phyloP scores from a whole-genome alignment of 768 basidiomycete species.

The Pleurotus salmoneostramineus region DNA sequence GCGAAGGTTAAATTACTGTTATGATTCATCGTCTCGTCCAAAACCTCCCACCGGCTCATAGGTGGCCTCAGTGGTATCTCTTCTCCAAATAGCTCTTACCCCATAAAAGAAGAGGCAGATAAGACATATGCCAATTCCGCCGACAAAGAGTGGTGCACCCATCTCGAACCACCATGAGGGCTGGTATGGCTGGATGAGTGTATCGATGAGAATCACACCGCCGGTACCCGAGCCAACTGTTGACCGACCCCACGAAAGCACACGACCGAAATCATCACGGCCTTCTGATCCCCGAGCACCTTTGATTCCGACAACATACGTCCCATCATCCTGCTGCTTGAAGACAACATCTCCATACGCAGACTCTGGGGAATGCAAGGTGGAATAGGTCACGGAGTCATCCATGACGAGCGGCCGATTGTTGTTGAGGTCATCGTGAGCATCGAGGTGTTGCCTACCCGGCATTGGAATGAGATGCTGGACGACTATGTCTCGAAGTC shows the following conservation, averaged over 20 bases:
- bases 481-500: conserved; percentile 56
- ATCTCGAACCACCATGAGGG: conserved; percentile 84
- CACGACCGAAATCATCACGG: conserved; percentile 58
- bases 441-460: conserved; percentile 16
- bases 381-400: conserved; percentile 70
- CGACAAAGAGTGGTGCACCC: conserved; percentile 64
- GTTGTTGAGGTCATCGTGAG: conserved; percentile 43
- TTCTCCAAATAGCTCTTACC: conserved; percentile 66
- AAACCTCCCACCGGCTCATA: conserved; percentile 91
- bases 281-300: conserved; percentile 66
- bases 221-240: conserved; percentile 72
- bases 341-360: conserved; percentile 85
- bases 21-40: conserved; percentile 48
- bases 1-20: conserved; percentile 4
- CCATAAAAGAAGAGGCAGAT: conserved; percentile 73
- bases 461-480: conserved; percentile 72
- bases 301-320: conserved; percentile 68
- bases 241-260: conserved; percentile 73
- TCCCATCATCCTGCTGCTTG: conserved; percentile 40
- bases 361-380: conserved; percentile 63
- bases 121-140: conserved; percentile 49
- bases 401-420: conserved; percentile 72
- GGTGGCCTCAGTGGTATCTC: conserved; percentile 78
- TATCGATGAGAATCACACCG: conserved; percentile 87
- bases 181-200: conserved; percentile 77